A percentile compares a stretch with the other conserved stretches of the same genome.
phyloP scores from a whole-genome alignment of 768 basidiomycete genomes.

The Leucosporidium scottii region DNA sequence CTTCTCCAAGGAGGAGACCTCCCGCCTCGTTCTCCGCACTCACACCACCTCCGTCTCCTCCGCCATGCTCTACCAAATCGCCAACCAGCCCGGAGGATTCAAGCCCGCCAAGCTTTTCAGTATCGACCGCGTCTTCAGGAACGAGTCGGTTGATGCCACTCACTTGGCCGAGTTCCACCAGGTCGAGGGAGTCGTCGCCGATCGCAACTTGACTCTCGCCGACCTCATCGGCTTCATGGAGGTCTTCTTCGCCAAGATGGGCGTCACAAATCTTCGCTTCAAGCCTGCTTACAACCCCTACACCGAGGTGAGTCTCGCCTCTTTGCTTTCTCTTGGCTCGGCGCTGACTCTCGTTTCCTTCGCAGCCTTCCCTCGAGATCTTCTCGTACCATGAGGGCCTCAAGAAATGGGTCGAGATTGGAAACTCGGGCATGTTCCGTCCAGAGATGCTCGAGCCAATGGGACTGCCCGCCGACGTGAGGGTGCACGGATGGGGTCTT shows the following conservation, averaged over 20 bases:
- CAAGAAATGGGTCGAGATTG: slow-evolving; percentile 93
- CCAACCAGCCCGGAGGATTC: slow-evolving; percentile 55
- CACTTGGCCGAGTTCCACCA: slow-evolving; percentile 99
- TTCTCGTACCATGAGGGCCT: slow-evolving; percentile 96
- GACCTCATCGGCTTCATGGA: slow-evolving; percentile 99
- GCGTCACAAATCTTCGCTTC: slow-evolving; percentile 85
- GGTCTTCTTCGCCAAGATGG: slow-evolving; percentile 97
- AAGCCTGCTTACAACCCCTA: slow-evolving; percentile 99
- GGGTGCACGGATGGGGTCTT: slow-evolving; percentile 95
- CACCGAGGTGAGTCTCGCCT: slow-evolving; percentile 61
- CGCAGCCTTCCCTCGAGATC: slow-evolving; percentile 87
- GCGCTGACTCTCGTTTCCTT: slow-evolving; percentile 9
- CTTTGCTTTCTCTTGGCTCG: slow-evolving; percentile 1
- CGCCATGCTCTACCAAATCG: slow-evolving; percentile 87
- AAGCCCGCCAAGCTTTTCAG: slow-evolving; percentile 60
- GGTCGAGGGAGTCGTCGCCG: slow-evolving; percentile 98
- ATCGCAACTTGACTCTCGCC: slow-evolving; percentile 81
- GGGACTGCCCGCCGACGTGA: slow-evolving; percentile 93
- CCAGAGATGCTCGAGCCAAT: slow-evolving; percentile 99
- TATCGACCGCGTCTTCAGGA: slow-evolving; percentile 96
- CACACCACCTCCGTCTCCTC: slow-evolving; percentile 95
- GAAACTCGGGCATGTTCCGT: slow-evolving; percentile 94
- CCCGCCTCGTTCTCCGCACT: slow-evolving; percentile 84
- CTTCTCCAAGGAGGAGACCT: slow-evolving; percentile 86
- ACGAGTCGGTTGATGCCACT: slow-evolving; percentile 96